These are phyloP conservation scores for Collariella sp. DNA, from an alignment of 495 filamentous ascomycete genomes.

Conservation along the genomic window DNA sequence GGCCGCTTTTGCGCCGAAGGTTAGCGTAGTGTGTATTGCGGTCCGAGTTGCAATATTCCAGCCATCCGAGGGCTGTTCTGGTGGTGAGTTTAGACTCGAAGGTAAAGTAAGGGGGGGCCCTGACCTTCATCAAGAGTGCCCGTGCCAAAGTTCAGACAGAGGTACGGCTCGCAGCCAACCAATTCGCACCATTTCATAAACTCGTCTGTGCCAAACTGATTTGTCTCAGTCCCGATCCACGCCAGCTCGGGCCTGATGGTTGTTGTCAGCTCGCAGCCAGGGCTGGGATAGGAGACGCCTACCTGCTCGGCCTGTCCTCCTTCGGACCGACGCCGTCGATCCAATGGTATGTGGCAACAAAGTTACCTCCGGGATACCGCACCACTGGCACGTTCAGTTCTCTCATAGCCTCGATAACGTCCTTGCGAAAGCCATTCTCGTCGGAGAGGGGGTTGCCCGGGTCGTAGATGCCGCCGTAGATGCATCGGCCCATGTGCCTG, in stretches of 20 bases:
- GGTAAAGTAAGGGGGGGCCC: background rate
- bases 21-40: constrained; percentile 72
- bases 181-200: constrained; percentile 71
- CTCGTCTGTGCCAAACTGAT: constrained; percentile 75
- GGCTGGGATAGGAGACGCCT: background rate
- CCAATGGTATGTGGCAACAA: constrained; percentile 78
- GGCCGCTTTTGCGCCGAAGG: constrained; percentile 61
- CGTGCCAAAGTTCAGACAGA: constrained; percentile 68
- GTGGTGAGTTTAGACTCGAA: background rate
- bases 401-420: constrained; percentile 60
- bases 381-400: constrained; percentile 66
- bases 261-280: background rate
- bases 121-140: constrained; percentile 58
- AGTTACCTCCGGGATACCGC: constrained; percentile 73
- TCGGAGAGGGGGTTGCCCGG: constrained; percentile 62
- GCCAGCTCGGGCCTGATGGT: constrained; percentile 51
- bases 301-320: constrained; percentile 52
- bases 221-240: constrained; percentile 65
- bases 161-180: constrained; percentile 60
- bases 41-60: constrained; percentile 72
- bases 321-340: constrained; percentile 66
- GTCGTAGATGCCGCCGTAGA: constrained; percentile 79
- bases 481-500: constrained; percentile 76
- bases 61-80: constrained; percentile 52
- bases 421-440: constrained; percentile 63